Evolutionary conservation across 2,329 filamentous ascomycete species (phyloP).

Genomic region (Trichophyton schoenleinii): DNA sequence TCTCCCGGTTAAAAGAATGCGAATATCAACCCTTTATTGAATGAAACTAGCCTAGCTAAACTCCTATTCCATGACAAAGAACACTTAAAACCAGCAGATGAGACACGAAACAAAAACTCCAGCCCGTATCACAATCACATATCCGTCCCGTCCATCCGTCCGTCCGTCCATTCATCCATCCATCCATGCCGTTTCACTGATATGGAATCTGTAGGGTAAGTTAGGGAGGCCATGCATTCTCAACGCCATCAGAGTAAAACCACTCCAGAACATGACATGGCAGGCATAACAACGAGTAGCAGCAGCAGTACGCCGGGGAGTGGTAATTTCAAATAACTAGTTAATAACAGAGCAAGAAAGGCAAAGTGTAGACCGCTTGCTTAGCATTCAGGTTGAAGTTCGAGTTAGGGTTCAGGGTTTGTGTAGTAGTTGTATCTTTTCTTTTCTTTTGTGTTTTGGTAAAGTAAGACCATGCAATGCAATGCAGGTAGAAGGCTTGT

Average conservation of each 20-base stretch:
- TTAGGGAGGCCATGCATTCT: neutral
- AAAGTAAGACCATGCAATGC: neutral
- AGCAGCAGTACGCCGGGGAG: neutral
- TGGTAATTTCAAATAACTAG: neutral
- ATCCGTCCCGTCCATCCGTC: neutral
- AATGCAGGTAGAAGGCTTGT: neutral
- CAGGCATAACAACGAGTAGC: neutral
- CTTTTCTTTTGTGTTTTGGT: neutral
- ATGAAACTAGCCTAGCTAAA: too few species aligned
- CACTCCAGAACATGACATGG: neutral
- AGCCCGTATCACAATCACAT: neutral
- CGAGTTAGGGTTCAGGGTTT: too few species aligned
- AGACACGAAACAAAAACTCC: neutral
- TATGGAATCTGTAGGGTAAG: neutral
- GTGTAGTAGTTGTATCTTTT: neutral
- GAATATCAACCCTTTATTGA: too few species aligned
- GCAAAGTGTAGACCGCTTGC: neutral
- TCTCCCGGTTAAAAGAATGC: too few species aligned
- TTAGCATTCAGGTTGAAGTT: neutral
- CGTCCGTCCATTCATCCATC: neutral
- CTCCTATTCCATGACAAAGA: too few species aligned
- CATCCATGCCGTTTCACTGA: conserved; percentile 1
- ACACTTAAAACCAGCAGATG: neutral
- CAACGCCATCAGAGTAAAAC: neutral
- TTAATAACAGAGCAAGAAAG: neutral